Evolutionary conservation across 371 early-diverging fungal species (phyloP).

Genomic region (Rhizopus stolonifer): DNA sequence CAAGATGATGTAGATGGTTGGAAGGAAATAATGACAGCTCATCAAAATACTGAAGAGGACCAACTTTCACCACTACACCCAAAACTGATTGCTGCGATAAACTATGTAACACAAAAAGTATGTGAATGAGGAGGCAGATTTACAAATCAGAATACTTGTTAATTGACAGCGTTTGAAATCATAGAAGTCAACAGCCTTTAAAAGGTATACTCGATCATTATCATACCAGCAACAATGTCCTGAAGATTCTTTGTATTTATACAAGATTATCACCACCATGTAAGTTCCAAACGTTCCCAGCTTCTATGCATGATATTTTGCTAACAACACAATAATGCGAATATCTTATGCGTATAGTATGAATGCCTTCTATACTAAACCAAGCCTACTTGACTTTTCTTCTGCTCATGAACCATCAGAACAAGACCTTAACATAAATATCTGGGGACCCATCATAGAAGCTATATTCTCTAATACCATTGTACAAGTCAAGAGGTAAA

Average conservation of each 20-base stretch:
- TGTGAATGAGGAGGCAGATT: too few relatives aligned
- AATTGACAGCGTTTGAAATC: too few relatives aligned
- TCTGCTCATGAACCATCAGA: background rate
- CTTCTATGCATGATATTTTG: too few relatives aligned
- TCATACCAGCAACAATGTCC: conserved; percentile 3
- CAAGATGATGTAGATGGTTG: background rate
- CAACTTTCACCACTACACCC: too few relatives aligned
- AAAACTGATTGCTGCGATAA: too few relatives aligned
- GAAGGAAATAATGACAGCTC: background rate
- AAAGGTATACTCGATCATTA: conserved; percentile 1
- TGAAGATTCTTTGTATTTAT: conserved; percentile 4
- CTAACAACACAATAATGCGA: too few relatives aligned
- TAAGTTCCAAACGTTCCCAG: background rate
- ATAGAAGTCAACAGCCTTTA: background rate
- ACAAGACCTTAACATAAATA: background rate
- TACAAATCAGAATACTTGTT: too few relatives aligned
- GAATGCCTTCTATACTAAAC: background rate
- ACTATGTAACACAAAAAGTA: too few relatives aligned
- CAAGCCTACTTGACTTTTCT: background rate
- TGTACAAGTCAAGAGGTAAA: too few relatives aligned
- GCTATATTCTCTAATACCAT: background rate
- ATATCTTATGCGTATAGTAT: too few relatives aligned
- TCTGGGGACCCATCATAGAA: conserved; percentile 3
- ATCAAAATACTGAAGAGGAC: too few relatives aligned
- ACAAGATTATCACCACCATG: conserved; percentile 1